Conservation (phyloP, 108 stramenopile species). For the Stephanodiscus minutulus region DNA sequence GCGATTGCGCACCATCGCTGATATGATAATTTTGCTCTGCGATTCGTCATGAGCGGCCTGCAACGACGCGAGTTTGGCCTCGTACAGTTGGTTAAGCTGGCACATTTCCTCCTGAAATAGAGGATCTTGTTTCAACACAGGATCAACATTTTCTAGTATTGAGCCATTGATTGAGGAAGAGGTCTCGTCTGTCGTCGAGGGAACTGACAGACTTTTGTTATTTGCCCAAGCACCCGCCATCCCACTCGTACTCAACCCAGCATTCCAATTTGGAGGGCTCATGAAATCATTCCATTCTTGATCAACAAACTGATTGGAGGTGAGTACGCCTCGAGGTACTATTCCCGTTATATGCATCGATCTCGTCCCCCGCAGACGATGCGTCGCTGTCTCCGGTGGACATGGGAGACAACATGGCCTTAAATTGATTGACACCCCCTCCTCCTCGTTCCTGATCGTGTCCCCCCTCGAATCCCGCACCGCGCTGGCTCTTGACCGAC, state of each 20-base stretch:
- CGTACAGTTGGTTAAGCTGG: slow-evolving; percentile 71
- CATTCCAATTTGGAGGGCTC: background rate
- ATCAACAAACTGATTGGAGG: background rate
- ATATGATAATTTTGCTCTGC: slow-evolving; percentile 80
- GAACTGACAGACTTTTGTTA: slow-evolving; percentile 4
- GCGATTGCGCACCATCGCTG: slow-evolving; percentile 70
- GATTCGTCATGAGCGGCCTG: slow-evolving; percentile 80
- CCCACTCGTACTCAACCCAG: background rate
- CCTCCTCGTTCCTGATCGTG: background rate
- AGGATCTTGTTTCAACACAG: slow-evolving; percentile 62
- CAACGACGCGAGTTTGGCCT: slow-evolving; percentile 65
- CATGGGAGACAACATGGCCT: slow-evolving; percentile 18
- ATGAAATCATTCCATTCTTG: background rate
- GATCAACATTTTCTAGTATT: slow-evolving; percentile 59
- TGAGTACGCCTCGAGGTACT: background rate
- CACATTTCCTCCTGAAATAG: slow-evolving; percentile 67
- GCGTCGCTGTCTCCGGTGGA: slow-evolving; percentile 25
- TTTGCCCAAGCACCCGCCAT: background rate
- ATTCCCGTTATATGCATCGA: background rate
- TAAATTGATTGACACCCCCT: background rate
- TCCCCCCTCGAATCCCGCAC: background rate
- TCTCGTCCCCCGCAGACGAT: slow-evolving; percentile 12
- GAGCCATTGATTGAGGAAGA: slow-evolving; percentile 50
- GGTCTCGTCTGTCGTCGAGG: slow-evolving; percentile 18
- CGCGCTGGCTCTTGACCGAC: slow-evolving; percentile 38